Evolutionary conservation across 371 early-diverging fungal genomes (phyloP).

Genomic region (Circinella minor): DNA sequence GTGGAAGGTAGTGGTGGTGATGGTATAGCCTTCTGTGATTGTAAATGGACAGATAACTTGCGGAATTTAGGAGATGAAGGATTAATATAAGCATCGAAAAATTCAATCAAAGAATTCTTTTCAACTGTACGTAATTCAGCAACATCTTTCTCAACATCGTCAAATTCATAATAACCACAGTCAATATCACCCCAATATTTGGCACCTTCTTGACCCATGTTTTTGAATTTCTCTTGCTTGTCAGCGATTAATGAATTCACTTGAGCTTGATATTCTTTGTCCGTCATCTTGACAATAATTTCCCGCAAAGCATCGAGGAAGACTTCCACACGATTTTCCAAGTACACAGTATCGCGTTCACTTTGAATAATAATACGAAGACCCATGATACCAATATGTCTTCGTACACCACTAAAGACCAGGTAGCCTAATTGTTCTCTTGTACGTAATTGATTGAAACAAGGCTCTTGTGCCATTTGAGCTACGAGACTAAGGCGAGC

Average conservation of each 20-base stretch:
- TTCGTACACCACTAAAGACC: constrained; percentile 74
- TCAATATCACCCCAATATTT: constrained; percentile 80
- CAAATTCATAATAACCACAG: constrained; percentile 85
- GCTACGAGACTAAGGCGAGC: constrained; percentile 68
- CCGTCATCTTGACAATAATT: constrained; percentile 67
- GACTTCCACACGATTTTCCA: constrained; percentile 77
- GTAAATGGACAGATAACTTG: constrained; percentile 72
- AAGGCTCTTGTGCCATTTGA: constrained; percentile 85
- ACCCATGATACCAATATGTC: constrained; percentile 62
- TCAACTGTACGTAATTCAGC: constrained; percentile 55
- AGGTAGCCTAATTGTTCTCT: constrained; percentile 87
- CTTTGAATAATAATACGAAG: constrained; percentile 85
- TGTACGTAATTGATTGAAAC: constrained; percentile 91
- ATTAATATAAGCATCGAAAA: constrained; percentile 60
- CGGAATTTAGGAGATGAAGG: constrained; percentile 58
- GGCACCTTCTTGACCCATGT: constrained; percentile 76
- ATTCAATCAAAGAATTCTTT: constrained; percentile 55
- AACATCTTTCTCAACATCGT: constrained; percentile 62
- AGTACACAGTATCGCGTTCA: constrained; percentile 79
- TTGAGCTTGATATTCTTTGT: constrained; percentile 77
- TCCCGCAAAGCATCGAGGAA: constrained; percentile 68
- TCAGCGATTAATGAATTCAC: constrained; percentile 71
- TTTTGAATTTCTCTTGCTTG: constrained; percentile 82
- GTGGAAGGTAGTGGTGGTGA: neutral
- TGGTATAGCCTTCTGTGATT: constrained; percentile 54